A percentile compares a stretch with the other conserved stretches of the same genome.
These are phyloP conservation scores for Phoma sp. DNA, from an alignment of 2,329 filamentous ascomycete species.

Conservation along the genomic window DNA sequence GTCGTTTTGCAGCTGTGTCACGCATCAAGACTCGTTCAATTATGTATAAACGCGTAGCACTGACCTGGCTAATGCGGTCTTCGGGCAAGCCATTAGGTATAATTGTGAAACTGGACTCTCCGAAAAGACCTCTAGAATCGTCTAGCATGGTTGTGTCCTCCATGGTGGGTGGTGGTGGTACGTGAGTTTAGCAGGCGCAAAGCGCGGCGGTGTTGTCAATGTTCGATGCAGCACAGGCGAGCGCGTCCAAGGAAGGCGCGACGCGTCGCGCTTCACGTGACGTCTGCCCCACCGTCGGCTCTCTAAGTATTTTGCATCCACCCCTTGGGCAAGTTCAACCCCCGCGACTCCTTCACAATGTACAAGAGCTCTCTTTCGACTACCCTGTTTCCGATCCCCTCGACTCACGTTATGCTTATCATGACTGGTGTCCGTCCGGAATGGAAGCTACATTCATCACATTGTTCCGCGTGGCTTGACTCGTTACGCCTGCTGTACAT, in stretches of 20 bases:
- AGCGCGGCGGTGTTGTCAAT: constrained; percentile 12
- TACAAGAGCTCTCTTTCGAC: too few species aligned
- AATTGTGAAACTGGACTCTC: constrained; percentile 50
- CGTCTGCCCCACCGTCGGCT: neutral
- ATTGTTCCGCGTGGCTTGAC: too few species aligned
- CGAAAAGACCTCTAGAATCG: constrained; percentile 45
- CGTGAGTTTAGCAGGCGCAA: constrained; percentile 9
- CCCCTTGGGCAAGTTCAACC: neutral
- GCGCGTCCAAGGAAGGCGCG: constrained; percentile 10
- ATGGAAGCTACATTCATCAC: too few species aligned
- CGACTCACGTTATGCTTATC: too few species aligned
- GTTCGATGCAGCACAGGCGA: neutral
- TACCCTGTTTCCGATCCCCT: too few species aligned
- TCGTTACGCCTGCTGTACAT: too few species aligned
- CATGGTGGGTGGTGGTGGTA: constrained; percentile 28
- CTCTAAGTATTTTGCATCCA: neutral
- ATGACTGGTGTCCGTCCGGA: too few species aligned
- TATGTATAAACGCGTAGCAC: constrained; percentile 27
- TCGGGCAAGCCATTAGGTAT: constrained; percentile 50
- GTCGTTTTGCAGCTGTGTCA: constrained; percentile 52
- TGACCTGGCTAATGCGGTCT: constrained; percentile 36
- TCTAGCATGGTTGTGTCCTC: constrained; percentile 44
- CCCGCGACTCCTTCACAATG: too few species aligned
- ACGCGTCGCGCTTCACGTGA: constrained; percentile 16
- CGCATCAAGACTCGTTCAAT: constrained; percentile 20